Conservation (phyloP, 129 eudicot genomes). For the Chrysanthemum seticuspe region DNA sequence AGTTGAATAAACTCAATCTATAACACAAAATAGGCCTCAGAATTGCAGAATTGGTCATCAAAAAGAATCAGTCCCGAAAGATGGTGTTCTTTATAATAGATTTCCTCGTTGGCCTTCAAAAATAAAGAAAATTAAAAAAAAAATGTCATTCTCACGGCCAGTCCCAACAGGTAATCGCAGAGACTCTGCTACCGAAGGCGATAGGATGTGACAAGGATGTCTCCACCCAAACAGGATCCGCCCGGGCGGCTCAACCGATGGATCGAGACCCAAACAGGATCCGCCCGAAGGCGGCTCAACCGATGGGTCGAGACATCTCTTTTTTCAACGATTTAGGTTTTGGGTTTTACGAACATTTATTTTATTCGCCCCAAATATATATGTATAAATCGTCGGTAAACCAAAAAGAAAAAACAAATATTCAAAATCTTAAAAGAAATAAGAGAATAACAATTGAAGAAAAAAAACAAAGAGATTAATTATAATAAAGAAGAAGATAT, state of each 20-base stretch:
- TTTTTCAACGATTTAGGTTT: slow-evolving; percentile 30
- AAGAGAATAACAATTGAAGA: not conserved
- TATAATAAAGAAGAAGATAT: too few relatives aligned
- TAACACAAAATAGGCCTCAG: slow-evolving; percentile 23
- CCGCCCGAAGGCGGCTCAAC: slow-evolving; percentile 29
- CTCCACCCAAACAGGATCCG: not conserved
- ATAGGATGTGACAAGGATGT: slow-evolving; percentile 39
- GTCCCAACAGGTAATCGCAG: slow-evolving; percentile 40
- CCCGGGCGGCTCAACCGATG: slow-evolving; percentile 32
- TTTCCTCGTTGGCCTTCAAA: slow-evolving; percentile 37
- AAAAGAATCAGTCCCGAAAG: slow-evolving; percentile 38
- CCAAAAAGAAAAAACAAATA: too few relatives aligned
- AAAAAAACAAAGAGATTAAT: too few relatives aligned
- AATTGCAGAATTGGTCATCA: slow-evolving; percentile 28
- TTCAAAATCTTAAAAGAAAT: not conserved
- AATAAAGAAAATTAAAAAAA: too few relatives aligned
- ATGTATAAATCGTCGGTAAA: slow-evolving; percentile 10
- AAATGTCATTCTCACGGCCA: slow-evolving; percentile 45
- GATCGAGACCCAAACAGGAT: slow-evolving; percentile 11
- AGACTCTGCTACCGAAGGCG: slow-evolving; percentile 48
- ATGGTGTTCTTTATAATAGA: slow-evolving; percentile 34
- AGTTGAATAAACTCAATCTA: too few relatives aligned
- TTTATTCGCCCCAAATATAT: slow-evolving; percentile 15
- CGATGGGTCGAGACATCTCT: slow-evolving; percentile 20
- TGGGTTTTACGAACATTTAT: slow-evolving; percentile 32